Conservation (phyloP, 257 asterid genomes). For the Penstemon barbatus region DNA sequence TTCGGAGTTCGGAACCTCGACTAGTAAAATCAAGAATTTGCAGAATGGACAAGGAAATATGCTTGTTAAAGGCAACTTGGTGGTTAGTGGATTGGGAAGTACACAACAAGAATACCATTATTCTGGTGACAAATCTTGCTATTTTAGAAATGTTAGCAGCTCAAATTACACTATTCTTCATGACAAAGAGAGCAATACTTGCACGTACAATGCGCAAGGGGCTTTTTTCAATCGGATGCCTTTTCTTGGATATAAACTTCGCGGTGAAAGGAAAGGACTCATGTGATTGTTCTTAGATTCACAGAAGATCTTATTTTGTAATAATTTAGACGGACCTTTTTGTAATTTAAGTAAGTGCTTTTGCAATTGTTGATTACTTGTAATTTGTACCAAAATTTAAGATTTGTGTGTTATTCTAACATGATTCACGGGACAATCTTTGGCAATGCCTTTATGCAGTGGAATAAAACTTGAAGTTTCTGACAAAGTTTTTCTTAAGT, state of each 20-base stretch:
- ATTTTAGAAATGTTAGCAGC: constrained; percentile 66
- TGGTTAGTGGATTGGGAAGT: constrained; percentile 58
- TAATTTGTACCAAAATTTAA: not conserved
- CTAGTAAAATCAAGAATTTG: constrained; percentile 44
- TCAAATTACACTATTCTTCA: constrained; percentile 64
- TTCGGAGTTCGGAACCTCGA: constrained; percentile 31
- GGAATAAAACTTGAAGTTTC: too few relatives aligned
- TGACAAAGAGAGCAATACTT: constrained; percentile 47
- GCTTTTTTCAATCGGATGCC: constrained; percentile 19
- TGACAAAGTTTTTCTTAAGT: too few relatives aligned
- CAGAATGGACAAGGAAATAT: constrained; percentile 56
- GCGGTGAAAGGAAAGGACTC: constrained; percentile 25
- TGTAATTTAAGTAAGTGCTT: not conserved
- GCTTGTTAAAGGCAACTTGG: constrained; percentile 59
- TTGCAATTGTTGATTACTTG: not conserved
- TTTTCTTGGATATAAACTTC: constrained; percentile 9
- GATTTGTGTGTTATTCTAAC: not conserved
- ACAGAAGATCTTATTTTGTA: not conserved
- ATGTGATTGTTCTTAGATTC: constrained; percentile 17
- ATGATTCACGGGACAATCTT: not conserved
- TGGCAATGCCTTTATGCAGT: not conserved
- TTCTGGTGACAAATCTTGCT: constrained; percentile 42
- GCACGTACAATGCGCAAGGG: constrained; percentile 28
- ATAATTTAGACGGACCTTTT: not conserved
- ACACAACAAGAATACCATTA: constrained; percentile 55